Percentiles rank a stretch among this genome's conserved stretches.
Evolutionary conservation across 2,329 filamentous ascomycete genomes (phyloP).

Genomic region (Beauveria australis): DNA sequence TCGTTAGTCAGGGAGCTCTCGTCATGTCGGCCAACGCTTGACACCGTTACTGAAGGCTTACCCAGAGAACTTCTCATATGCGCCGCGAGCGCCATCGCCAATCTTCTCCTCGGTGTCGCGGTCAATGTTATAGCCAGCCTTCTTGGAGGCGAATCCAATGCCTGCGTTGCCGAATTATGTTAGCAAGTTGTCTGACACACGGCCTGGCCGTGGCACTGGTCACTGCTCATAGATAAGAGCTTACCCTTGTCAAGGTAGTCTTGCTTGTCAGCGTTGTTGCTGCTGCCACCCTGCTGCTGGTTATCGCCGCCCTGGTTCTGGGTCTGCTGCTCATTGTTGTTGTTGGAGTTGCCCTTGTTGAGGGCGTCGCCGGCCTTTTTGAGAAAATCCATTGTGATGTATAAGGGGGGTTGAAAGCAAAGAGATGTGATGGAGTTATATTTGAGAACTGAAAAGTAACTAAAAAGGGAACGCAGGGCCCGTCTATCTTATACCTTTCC

Average conservation of each 20-base stretch:
- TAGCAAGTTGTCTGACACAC: background rate
- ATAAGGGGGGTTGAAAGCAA: background rate
- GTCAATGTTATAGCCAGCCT: conserved; percentile 27
- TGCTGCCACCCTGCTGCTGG: conserved; percentile 1
- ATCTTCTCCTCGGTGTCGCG: conserved; percentile 30
- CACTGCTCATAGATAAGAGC: background rate
- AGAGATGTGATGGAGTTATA: background rate
- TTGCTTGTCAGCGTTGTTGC: conserved; percentile 13
- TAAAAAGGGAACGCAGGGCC: conserved; percentile 7
- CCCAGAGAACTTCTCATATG: conserved; percentile 31
- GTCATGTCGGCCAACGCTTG: too few species aligned
- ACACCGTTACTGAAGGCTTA: conserved; percentile 16
- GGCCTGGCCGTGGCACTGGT: background rate
- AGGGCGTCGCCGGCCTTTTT: conserved; percentile 22
- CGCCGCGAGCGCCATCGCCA: conserved; percentile 26
- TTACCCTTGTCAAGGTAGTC: conserved; percentile 34
- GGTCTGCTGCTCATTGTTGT: conserved; percentile 7
- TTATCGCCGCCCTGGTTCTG: conserved; percentile 8
- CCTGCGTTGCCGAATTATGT: conserved; percentile 15
- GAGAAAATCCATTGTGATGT: conserved; percentile 30
- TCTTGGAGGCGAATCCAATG: conserved; percentile 23
- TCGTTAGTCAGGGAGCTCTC: background rate
- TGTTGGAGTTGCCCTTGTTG: conserved; percentile 12
- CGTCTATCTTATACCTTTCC: conserved; percentile 15
- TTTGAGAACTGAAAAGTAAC: background rate